Evolutionary conservation across 805 yeast species (phyloP).

Genomic region (Wickerhamomyces silvicola): DNA sequence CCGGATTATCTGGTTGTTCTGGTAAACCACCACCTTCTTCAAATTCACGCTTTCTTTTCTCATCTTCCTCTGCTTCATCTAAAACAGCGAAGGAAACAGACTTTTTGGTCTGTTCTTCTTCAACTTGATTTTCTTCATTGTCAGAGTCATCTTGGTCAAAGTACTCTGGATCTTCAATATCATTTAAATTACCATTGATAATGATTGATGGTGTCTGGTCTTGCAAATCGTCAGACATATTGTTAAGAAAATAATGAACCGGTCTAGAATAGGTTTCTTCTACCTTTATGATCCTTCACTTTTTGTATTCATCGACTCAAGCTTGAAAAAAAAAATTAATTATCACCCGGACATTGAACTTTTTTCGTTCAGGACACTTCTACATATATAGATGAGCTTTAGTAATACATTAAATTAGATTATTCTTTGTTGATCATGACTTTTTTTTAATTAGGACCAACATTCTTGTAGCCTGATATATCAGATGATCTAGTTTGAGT

Average conservation of each 20-base stretch:
- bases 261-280: too few species aligned
- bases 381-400: too few species aligned
- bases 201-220: constrained; percentile 82
- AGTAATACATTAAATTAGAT: too few species aligned
- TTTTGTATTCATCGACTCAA: not conserved
- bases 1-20: constrained; percentile 89
- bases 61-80: constrained; percentile 68
- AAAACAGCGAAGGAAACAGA: constrained; percentile 76
- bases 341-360: too few species aligned
- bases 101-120: constrained; percentile 47
- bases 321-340: too few species aligned
- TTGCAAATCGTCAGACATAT: constrained; percentile 75
- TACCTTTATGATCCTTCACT: too few species aligned
- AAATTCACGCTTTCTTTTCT: constrained; percentile 73
- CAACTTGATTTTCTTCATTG: constrained; percentile 35
- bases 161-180: constrained; percentile 21
- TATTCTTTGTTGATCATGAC: not conserved
- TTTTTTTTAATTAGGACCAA: too few species aligned
- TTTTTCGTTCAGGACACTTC: too few species aligned
- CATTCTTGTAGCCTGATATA: too few species aligned
- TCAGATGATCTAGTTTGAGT: too few species aligned
- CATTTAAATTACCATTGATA: constrained; percentile 55
- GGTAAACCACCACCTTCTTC: constrained; percentile 99
- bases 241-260: too few species aligned
- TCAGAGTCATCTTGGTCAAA: constrained; percentile 34